Percentiles rank a stretch among this genome's conserved stretches.
phyloP scores from a whole-genome alignment of 441 rosid genomes.

The Euphorbia celastroides region DNA sequence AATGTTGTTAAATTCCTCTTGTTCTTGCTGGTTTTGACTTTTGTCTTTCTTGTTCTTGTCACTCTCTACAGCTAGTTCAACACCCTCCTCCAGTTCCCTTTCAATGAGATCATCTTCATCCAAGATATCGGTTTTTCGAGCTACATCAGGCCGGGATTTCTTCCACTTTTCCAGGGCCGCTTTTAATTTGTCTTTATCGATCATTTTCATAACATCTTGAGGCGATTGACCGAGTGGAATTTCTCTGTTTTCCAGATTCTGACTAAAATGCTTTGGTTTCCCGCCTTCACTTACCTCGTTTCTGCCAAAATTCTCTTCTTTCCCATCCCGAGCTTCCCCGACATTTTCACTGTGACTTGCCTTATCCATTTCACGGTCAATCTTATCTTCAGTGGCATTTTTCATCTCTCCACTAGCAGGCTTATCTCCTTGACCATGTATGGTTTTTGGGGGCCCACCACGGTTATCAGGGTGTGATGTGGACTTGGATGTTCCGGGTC shows the following conservation, averaged over 20 bases:
- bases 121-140: conserved; percentile 54
- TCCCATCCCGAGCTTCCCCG: conserved; percentile 21
- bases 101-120: conserved; percentile 86
- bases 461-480: conserved; percentile 36
- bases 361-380: conserved; percentile 23
- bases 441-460: conserved; percentile 30
- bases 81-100: conserved; percentile 80
- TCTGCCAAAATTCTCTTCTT: no score
- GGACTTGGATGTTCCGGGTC: conserved; percentile 27
- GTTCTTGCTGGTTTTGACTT: conserved; percentile 38
- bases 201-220: conserved; percentile 46
- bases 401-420: conserved; percentile 37
- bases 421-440: conserved; percentile 40
- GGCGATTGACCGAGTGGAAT: conserved; percentile 66
- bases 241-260: conserved; percentile 50
- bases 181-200: conserved; percentile 71
- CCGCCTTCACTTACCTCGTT: conserved; percentile 35
- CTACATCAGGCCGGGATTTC: conserved; percentile 58
- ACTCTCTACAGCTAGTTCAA: conserved; percentile 65
- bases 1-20: conserved; percentile 23
- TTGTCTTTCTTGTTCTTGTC: conserved; percentile 49
- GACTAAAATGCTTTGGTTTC: conserved; percentile 27
- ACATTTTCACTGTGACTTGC: conserved; percentile 17
- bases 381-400: conserved; percentile 30
- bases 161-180: conserved; percentile 70